Evolutionary conservation across 805 yeast genomes (phyloP), one percentile per base, ranked within the genome.

Genomic region (Sugiyamaella chiloensis): DNA sequence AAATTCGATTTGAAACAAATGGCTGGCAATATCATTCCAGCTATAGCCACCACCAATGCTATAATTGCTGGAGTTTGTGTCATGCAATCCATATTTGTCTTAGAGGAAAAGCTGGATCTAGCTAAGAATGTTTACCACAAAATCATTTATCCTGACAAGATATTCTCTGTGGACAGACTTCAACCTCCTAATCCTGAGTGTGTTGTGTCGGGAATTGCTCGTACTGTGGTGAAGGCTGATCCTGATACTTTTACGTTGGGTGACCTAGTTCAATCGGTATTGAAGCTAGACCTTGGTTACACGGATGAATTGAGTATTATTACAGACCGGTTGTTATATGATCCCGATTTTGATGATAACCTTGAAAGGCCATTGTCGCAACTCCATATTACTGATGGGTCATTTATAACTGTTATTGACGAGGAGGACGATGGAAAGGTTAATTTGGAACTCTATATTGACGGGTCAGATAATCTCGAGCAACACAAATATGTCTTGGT

Each of bases 11-110:
- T 86, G 52, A 93, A 93, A 63, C 95, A 70, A 48, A 89, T 91
- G 54, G 99, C 99, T 0, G 99, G 99, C 4, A 93, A 91, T 65
- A 93, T 93, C 58, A 93, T 93, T 34, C 99, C 99, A 0, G 99
- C 99, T 0, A 90, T 95, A 57, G 98, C 99, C 4, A 93, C 99
- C 1, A 91, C 97, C 2, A 93, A 93, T 64, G 98, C 99, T 1
- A 83, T 93, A 11, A 83, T 93, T 57, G 89, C 96, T 0, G 99
- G 99, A 0, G 76, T 88, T 55, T 84, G 93, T 12, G 82, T 89
- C 2, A 63, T 91, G 32, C 79, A 83, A 31, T 85, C 95, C 0
- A 67, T 89, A 40, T 77, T 79, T 62, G 63, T 54, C 24, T 39
- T 59, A 7, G 57, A 58, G 11, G 56, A 57, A 19, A 51, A 52